Conservation (phyloP, 208 protist genomes). For the Strigomonas culicis region DNA sequence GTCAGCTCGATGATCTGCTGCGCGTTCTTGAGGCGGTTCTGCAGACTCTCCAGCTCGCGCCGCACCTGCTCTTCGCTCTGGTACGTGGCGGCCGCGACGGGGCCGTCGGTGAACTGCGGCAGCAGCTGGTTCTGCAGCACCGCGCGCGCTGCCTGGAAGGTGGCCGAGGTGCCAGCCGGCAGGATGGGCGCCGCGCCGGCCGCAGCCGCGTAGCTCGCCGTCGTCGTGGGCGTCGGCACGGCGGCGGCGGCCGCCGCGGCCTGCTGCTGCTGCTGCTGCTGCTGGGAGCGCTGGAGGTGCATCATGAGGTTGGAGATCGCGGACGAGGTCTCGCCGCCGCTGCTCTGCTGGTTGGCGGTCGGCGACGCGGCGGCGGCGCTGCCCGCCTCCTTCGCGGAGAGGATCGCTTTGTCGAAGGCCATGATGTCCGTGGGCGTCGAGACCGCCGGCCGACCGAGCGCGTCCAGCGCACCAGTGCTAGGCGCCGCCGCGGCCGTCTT, state of each 20-base stretch:
- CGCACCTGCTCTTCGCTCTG: constrained; percentile 65
- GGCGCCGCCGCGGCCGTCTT: background rate
- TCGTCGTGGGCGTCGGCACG: constrained; percentile 1
- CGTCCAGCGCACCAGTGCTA: background rate
- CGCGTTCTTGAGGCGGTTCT: constrained; percentile 69
- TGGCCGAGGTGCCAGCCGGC: constrained; percentile 16
- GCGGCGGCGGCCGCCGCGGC: background rate
- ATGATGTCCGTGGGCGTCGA: background rate
- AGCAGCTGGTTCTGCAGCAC: constrained; percentile 67
- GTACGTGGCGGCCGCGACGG: constrained; percentile 55
- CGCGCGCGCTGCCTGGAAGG: constrained; percentile 28
- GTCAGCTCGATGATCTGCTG: constrained; percentile 67
- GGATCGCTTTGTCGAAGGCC: background rate
- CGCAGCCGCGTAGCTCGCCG: background rate
- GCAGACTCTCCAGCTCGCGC: constrained; percentile 39
- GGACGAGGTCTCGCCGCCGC: background rate
- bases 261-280: constrained; percentile 8
- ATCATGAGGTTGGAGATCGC: too few species aligned
- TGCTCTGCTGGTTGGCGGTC: background rate
- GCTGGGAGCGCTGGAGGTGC: constrained; percentile 5
- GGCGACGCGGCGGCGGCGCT: background rate
- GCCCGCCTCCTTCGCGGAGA: background rate
- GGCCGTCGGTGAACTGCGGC: constrained; percentile 62
- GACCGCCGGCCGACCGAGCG: background rate
- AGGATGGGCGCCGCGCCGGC: constrained; percentile 20